Evolutionary conservation across 78 protist genomes (phyloP).

Genomic region (Dictyostelium firmibasis): DNA sequence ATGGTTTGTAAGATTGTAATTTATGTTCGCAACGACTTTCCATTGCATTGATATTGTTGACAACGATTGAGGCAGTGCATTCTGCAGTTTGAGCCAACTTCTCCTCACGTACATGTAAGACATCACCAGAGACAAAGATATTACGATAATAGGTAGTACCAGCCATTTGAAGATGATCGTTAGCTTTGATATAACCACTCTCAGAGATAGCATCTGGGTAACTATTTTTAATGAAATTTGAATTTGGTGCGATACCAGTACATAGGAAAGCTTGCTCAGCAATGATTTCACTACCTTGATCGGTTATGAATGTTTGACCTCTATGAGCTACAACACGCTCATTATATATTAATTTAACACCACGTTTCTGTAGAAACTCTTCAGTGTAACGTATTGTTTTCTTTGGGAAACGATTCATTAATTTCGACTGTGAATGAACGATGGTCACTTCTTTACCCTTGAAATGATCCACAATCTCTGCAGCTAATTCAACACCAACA

Average conservation of each 20-base stretch:
- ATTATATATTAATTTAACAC: conserved; percentile 47
- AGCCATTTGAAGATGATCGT: conserved; percentile 66
- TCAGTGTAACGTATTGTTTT: conserved; percentile 60
- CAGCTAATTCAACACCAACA: conserved; percentile 84
- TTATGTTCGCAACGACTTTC: conserved; percentile 15
- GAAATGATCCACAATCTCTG: conserved; percentile 76
- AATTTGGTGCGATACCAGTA: conserved; percentile 77
- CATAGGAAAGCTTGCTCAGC: conserved; percentile 80
- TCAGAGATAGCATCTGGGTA: conserved; percentile 63
- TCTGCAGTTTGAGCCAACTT: conserved; percentile 74
- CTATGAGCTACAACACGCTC: conserved; percentile 71
- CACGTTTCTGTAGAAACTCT: conserved; percentile 17
- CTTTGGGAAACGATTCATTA: conserved; percentile 80
- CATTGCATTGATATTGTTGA: conserved; percentile 52
- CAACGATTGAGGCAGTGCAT: conserved; percentile 52
- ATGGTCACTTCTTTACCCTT: conserved; percentile 66
- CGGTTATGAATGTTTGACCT: conserved; percentile 57
- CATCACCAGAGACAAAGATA: conserved; percentile 80
- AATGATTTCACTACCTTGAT: conserved; percentile 66
- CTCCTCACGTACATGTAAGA: conserved; percentile 58
- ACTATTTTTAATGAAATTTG: conserved; percentile 19
- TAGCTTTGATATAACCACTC: conserved; percentile 58
- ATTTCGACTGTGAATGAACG: conserved; percentile 58
- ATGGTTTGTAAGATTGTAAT: conserved; percentile 10
- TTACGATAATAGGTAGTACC: conserved; percentile 49